Percentiles rank a stretch among this genome's conserved stretches.
phyloP scores from a whole-genome alignment of 2,329 filamentous ascomycete species.

The Cladosporium sp. region DNA sequence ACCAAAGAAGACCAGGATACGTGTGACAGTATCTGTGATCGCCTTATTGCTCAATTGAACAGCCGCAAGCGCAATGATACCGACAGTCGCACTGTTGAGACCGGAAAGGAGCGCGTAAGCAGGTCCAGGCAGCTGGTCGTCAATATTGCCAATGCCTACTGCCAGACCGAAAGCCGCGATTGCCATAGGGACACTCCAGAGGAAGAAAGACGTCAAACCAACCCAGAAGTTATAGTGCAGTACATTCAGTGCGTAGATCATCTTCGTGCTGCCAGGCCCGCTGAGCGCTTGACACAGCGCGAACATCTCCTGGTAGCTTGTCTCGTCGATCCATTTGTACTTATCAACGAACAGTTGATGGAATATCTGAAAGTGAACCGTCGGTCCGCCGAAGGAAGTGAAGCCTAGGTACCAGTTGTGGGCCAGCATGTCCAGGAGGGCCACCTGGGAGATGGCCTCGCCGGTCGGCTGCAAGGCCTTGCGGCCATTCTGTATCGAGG shows the following conservation, averaged over 20 bases:
- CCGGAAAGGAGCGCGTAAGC: slow-evolving; percentile 67
- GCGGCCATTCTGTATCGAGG: slow-evolving; percentile 5
- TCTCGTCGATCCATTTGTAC: slow-evolving; percentile 61
- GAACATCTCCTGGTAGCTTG: slow-evolving; percentile 67
- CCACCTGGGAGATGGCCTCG: not conserved
- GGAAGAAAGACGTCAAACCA: slow-evolving; percentile 53
- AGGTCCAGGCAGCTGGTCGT: slow-evolving; percentile 51
- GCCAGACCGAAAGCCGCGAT: slow-evolving; percentile 64
- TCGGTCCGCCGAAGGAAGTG: slow-evolving; percentile 45
- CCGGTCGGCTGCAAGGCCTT: slow-evolving; percentile 2
- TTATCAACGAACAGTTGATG: slow-evolving; percentile 55
- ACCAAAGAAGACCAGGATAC: slow-evolving; percentile 58
- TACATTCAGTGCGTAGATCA: slow-evolving; percentile 62
- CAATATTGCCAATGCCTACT: slow-evolving; percentile 57
- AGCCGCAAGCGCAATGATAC: slow-evolving; percentile 64
- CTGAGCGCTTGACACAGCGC: slow-evolving; percentile 61
- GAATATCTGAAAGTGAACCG: slow-evolving; percentile 65
- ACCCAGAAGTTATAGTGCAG: slow-evolving; percentile 55
- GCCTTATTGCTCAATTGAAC: slow-evolving; percentile 58
- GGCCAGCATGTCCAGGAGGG: slow-evolving; percentile 17
- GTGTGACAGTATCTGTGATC: slow-evolving; percentile 57
- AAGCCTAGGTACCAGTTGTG: slow-evolving; percentile 23
- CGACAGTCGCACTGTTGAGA: slow-evolving; percentile 65
- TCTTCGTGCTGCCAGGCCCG: slow-evolving; percentile 65
- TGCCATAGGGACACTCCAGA: slow-evolving; percentile 66